Evolutionary conservation across 2,329 filamentous ascomycete species (phyloP).

Genomic region (Calonectria ilicicola): DNA sequence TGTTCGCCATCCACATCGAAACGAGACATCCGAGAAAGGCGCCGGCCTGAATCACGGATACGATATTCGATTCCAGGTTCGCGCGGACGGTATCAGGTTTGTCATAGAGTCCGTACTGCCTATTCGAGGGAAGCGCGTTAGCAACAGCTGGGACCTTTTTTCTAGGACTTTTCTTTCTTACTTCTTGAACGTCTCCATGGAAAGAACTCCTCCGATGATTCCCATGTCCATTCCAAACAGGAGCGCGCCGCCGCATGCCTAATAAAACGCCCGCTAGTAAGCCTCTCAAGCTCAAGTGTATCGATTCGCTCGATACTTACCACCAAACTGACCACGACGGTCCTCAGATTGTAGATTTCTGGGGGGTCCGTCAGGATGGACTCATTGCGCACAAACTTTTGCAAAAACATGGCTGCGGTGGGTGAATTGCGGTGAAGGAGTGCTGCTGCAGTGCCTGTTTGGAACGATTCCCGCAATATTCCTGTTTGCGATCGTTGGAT

Average conservation of each 20-base stretch:
- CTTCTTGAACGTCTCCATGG: conserved; percentile 2
- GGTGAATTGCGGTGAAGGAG: neutral
- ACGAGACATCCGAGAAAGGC: conserved; percentile 16
- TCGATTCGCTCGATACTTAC: neutral
- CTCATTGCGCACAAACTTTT: conserved; percentile 27
- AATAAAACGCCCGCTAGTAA: neutral
- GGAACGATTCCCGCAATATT: no score
- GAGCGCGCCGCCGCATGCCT: conserved; percentile 12
- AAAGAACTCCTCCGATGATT: conserved; percentile 18
- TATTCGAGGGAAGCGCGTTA: neutral
- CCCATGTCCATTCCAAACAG: conserved; percentile 22
- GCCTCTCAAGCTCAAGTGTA: neutral
- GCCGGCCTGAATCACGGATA: conserved; percentile 24
- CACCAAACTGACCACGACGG: conserved; percentile 19
- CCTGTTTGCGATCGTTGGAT: neutral
- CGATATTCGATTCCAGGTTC: conserved; percentile 24
- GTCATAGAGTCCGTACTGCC: conserved; percentile 10
- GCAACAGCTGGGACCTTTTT: neutral
- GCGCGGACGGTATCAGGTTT: conserved; percentile 10
- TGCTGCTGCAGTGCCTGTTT: neutral
- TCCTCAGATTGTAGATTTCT: conserved; percentile 26
- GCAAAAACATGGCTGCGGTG: conserved; percentile 17
- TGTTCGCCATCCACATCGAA: conserved; percentile 21
- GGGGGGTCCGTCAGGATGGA: conserved; percentile 24
- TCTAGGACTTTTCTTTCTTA: neutral